Evolutionary conservation across 1,284 basidiomycete genomes (phyloP), one percentile per base, ranked within the genome.

Genomic region (Moesziomyces aphidis): DNA sequence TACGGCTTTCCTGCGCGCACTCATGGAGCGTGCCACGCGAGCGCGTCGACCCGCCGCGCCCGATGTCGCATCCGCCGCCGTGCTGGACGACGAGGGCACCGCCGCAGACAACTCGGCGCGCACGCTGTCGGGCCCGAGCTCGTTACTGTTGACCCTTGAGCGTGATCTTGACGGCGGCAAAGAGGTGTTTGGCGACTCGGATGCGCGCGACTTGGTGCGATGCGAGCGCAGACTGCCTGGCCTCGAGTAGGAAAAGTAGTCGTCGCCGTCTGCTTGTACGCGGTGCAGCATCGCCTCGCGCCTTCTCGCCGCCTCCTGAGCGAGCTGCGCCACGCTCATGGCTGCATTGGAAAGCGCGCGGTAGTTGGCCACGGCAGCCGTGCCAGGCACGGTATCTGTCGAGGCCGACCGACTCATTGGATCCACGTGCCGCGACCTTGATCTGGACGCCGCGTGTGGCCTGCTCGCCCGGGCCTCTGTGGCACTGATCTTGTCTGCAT

Each of bases 321-420:
- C 77, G 44, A 79, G 42, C 43, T 77, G 70, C 2, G 77, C 77
- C 5, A 79, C 74, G n/a, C 62, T 65, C n/a, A 66, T 26, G 0
- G 77, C 77, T 8, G 77, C 73, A n/a, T 76, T 61, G 2, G 64
- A 62, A 4, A 79, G 56, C 10, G 77, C 72, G 5, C 77, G 55
- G 26, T 76, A 77, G 28, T 70, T 76, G 48, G 64, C 58, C 9
- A 64, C 61, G 0, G 61, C 48, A 5, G 49, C 50, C 17, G 34
- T 34, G 17, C 50, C 43, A 0, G 57, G 21, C 6, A 56, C 42
- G 6, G 62, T 51, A n/a, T 69, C 72, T 15, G 34, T 52, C 0
- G 61, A 61, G 13, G 47, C 58, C 6, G 36, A 42, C 6, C 71
- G 53, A 31, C 54, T 65, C n/a, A 69, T 26, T 19, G 60, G 60